Conservation (phyloP, 2,329 filamentous ascomycete genomes). For the Colletotrichum incanum region DNA sequence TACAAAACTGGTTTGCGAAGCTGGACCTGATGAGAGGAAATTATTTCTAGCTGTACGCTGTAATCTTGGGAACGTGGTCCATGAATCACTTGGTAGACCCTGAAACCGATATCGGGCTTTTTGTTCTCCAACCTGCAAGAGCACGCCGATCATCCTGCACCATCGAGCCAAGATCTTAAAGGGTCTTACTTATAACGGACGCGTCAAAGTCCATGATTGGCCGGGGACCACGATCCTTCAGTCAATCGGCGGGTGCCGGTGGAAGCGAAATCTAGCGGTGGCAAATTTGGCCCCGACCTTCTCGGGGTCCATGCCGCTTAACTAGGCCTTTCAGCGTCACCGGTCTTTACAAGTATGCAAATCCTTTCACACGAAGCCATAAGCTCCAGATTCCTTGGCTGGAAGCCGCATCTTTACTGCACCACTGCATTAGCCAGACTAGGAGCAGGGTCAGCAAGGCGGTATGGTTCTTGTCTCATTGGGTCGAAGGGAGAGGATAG, state of each 20-base stretch:
- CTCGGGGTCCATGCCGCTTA: background rate
- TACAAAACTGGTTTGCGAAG: background rate
- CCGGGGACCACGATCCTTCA: too few species aligned
- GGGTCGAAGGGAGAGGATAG: too few species aligned
- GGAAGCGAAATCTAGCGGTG: background rate
- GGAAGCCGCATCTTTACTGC: too few species aligned
- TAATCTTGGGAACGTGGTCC: too few species aligned
- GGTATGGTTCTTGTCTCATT: too few species aligned
- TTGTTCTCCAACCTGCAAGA: background rate
- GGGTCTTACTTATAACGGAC: constrained; percentile 5
- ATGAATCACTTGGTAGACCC: background rate
- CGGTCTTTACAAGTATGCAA: background rate
- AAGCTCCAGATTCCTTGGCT: too few species aligned
- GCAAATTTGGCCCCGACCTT: background rate
- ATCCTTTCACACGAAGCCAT: background rate
- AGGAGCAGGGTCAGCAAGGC: too few species aligned
- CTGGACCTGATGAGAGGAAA: too few species aligned
- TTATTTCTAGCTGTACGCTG: too few species aligned
- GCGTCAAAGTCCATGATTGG: constrained; percentile 3
- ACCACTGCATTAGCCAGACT: too few species aligned
- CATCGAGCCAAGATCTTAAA: background rate
- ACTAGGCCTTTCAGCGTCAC: background rate
- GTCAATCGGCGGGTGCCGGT: background rate
- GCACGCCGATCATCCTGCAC: background rate
- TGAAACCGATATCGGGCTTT: background rate